Conservation (phyloP, 2,329 filamentous ascomycete genomes). For the Diaporthe ampelina region DNA sequence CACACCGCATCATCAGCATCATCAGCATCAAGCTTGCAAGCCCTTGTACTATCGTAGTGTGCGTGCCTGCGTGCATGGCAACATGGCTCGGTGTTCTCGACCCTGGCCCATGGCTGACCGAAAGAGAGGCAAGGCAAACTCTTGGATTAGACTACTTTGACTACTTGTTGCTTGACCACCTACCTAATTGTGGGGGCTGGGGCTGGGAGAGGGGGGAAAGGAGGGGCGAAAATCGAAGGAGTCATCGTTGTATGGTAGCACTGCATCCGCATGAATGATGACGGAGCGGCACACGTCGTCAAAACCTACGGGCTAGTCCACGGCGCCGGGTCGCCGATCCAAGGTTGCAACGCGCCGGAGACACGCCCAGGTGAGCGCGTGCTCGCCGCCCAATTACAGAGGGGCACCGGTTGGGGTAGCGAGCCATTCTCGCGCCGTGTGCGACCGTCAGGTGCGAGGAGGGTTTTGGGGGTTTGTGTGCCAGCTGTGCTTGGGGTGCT, state of each 20-base stretch:
- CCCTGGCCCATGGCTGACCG: constrained; percentile 11
- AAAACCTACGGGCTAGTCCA: constrained; percentile 24
- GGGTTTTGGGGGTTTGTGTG: constrained; percentile 26
- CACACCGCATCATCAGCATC: constrained; percentile 29
- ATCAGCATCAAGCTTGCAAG: neutral
- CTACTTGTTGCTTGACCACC: too few species aligned
- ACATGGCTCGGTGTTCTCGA: neutral
- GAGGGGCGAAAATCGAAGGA: constrained; percentile 3
- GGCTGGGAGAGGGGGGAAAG: neutral
- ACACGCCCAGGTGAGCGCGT: constrained; percentile 40
- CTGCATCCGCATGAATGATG: constrained; percentile 32
- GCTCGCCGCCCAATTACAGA: constrained; percentile 36
- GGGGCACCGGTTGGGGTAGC: constrained; percentile 17
- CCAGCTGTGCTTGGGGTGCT: neutral
- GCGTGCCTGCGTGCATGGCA: neutral
- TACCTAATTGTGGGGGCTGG: constrained; percentile 18
- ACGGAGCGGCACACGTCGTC: constrained; percentile 32
- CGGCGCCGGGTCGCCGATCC: constrained; percentile 31
- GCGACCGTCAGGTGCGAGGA: too few species aligned
- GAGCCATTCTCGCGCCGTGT: constrained; percentile 35
- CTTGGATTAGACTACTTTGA: neutral
- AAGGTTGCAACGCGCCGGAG: constrained; percentile 38
- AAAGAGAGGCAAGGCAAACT: constrained; percentile 3
- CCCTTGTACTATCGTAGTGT: neutral
- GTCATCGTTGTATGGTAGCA: constrained; percentile 21